These are phyloP conservation scores for Kondoa subrosea DNA, from an alignment of 768 basidiomycete species.

Conservation along the genomic window DNA sequence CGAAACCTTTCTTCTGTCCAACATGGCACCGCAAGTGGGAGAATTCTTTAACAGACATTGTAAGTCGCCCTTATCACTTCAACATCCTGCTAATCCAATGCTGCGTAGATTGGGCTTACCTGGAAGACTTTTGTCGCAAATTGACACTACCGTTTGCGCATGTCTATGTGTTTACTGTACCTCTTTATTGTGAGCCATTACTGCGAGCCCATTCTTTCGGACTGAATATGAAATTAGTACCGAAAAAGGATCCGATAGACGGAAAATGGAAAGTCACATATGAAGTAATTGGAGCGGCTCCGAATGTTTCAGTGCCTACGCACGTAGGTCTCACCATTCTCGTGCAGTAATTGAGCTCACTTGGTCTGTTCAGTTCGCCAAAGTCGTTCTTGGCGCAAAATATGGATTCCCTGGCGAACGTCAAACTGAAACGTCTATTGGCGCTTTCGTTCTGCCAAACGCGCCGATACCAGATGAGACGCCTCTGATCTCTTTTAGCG, in stretches of 20 bases:
- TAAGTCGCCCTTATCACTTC: conserved; percentile 33
- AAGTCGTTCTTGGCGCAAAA: conserved; percentile 15
- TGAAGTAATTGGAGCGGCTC: conserved; percentile 64
- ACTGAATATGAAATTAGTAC: conserved; percentile 29
- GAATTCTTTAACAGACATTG: conserved; percentile 95
- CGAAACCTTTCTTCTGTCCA: conserved; percentile 84
- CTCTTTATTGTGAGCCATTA: conserved; percentile 47
- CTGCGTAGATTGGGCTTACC: conserved; percentile 78
- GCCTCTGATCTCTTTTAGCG: conserved; percentile 59
- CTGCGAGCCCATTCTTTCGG: not conserved
- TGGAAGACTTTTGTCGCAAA: conserved; percentile 86
- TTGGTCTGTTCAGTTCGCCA: not conserved
- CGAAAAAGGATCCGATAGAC: conserved; percentile 60
- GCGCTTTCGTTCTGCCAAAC: conserved; percentile 92
- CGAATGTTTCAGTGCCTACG: conserved; percentile 75
- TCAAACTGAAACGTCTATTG: conserved; percentile 54
- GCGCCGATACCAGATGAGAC: conserved; percentile 73
- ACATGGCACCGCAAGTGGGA: conserved; percentile 96
- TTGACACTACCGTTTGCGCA: conserved; percentile 76
- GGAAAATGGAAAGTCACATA: conserved; percentile 88
- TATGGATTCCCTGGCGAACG: conserved; percentile 41
- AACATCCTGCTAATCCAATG: not conserved
- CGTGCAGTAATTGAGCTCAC: not conserved
- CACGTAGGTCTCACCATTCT: conserved; percentile 55
- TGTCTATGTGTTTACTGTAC: conserved; percentile 94